Evolutionary conservation across 257 asterid genomes (phyloP).

Genomic region (Linderniella brevidens): DNA sequence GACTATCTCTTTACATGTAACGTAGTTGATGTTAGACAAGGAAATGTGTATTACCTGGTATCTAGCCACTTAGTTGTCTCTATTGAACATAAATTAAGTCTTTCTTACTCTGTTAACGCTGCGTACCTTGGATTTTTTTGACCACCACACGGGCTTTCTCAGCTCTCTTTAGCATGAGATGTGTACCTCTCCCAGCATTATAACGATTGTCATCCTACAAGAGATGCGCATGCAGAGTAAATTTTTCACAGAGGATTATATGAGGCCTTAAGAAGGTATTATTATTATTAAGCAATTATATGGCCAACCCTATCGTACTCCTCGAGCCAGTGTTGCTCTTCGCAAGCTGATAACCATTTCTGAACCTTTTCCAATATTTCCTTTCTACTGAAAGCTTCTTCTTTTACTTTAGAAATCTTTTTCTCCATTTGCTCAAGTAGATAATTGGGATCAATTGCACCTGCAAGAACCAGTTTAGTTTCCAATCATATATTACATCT

Average conservation of each 20-base stretch:
- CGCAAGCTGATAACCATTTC: slow-evolving; percentile 82
- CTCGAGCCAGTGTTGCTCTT: slow-evolving; percentile 89
- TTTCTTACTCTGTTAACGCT: no score
- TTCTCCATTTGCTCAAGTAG: slow-evolving; percentile 62
- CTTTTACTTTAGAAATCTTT: slow-evolving; percentile 49
- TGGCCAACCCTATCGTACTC: slow-evolving; percentile 73
- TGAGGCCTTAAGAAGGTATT: no score
- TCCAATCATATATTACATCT: no score
- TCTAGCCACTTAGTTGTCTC: no score
- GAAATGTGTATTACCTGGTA: no score
- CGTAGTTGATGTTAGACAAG: no score
- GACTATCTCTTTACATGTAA: no score
- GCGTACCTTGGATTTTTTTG: slow-evolving; percentile 76
- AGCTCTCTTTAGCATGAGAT: slow-evolving; percentile 75
- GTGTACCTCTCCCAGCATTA: slow-evolving; percentile 84
- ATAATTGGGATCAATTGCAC: slow-evolving; percentile 39
- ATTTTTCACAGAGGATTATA: background rate
- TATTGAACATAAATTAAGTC: no score
- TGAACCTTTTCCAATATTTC: slow-evolving; percentile 81
- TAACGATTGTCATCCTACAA: slow-evolving; percentile 82
- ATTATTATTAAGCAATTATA: no score
- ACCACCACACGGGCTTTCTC: slow-evolving; percentile 87
- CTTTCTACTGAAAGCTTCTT: slow-evolving; percentile 64
- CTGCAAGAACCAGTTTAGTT: slow-evolving; percentile 20
- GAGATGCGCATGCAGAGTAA: slow-evolving; percentile 1